phyloP scores from a whole-genome alignment of 257 asterid species.

The Haberlea rhodopensis region DNA sequence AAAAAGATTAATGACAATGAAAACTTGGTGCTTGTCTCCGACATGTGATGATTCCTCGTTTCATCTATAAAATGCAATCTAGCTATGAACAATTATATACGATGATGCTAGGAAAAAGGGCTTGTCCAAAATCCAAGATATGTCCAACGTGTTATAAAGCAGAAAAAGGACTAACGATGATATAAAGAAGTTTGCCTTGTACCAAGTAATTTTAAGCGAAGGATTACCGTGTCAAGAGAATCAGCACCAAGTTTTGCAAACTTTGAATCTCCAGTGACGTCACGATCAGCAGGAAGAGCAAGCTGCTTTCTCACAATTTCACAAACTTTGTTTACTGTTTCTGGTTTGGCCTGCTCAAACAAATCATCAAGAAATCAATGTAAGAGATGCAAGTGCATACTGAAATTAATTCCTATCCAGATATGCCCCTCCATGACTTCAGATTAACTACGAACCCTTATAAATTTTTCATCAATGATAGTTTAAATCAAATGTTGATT shows the following conservation, averaged over 20 bases:
- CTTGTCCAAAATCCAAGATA: too few species aligned
- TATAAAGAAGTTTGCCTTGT: neutral
- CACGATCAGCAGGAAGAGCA: conserved; percentile 64
- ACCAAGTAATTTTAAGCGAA: neutral
- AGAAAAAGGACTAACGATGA: neutral
- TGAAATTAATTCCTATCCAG: too few species aligned
- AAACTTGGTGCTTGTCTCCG: neutral
- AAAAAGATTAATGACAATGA: too few species aligned
- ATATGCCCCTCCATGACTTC: neutral
- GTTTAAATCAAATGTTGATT: too few species aligned
- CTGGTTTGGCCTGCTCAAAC: conserved; percentile 76
- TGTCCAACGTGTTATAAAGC: too few species aligned
- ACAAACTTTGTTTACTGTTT: conserved; percentile 76
- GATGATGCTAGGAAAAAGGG: too few species aligned
- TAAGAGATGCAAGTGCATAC: neutral
- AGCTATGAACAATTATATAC: neutral
- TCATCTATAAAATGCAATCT: neutral
- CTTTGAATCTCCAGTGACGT: conserved; percentile 67
- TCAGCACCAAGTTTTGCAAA: conserved; percentile 86
- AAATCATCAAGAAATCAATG: conserved; percentile 6
- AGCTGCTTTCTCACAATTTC: conserved; percentile 83
- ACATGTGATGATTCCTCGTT: neutral
- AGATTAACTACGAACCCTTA: too few species aligned
- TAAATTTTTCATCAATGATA: too few species aligned
- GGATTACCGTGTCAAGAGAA: conserved; percentile 88